Conservation (phyloP, 1,284 basidiomycete species). For the Moesziomyces aphidis region DNA sequence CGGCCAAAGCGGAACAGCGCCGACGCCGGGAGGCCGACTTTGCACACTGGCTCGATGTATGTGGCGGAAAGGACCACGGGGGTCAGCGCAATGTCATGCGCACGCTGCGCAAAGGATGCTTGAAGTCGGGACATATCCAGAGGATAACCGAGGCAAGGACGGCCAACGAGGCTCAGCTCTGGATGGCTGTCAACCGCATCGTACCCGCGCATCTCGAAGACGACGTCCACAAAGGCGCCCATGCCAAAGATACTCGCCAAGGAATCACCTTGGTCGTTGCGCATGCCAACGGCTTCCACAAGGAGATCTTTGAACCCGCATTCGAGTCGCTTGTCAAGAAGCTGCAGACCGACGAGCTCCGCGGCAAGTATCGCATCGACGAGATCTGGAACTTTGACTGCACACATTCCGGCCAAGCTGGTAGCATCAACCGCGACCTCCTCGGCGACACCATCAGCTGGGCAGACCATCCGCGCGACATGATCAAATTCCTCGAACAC, state of each 20-base stretch:
- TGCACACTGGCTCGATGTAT: constrained; percentile 18
- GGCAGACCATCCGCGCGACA: constrained; percentile 78
- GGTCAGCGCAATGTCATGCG: constrained; percentile 23
- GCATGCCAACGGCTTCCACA: constrained; percentile 85
- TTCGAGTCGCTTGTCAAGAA: constrained; percentile 70
- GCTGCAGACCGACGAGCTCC: constrained; percentile 26
- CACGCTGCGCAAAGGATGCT: constrained; percentile 11
- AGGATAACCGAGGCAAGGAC: constrained; percentile 31
- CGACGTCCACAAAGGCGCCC: constrained; percentile 5
- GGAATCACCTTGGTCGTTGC: constrained; percentile 76
- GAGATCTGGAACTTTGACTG: constrained; percentile 85
- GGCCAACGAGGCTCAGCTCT: constrained; percentile 42
- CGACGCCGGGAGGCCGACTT: constrained; percentile 44
- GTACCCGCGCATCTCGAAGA: constrained; percentile 25
- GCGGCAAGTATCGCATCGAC: constrained; percentile 70
- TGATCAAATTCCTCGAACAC: constrained; percentile 77
- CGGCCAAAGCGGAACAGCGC: constrained; percentile 42
- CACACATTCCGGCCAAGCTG: constrained; percentile 81
- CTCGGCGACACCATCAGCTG: constrained; percentile 76
- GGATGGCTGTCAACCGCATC: constrained; percentile 39
- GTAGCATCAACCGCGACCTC: constrained; percentile 74
- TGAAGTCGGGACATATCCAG: constrained; percentile 14
- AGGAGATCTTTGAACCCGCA: constrained; percentile 81
- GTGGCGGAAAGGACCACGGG: constrained; percentile 18
- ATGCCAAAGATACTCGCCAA: constrained; percentile 12